phyloP scores from a whole-genome alignment of 352 stramenopile species.

The Phytophthora ohioensis region DNA sequence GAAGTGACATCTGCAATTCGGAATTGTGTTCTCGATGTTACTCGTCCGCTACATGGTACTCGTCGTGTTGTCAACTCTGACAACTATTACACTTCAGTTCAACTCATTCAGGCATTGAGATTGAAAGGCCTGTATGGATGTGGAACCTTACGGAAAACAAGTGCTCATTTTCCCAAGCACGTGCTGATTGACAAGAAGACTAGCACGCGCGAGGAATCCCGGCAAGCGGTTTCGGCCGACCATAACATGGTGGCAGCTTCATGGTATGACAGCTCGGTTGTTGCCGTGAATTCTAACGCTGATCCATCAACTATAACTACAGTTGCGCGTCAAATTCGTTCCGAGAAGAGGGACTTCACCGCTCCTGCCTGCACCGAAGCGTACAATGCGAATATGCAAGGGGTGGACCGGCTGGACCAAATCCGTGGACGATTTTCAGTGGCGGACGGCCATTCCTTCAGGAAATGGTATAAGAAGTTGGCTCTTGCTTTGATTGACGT shows the following conservation, averaged over 20 bases:
- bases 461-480: slow-evolving; percentile 48
- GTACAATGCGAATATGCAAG: slow-evolving; percentile 50
- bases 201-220: slow-evolving; percentile 4
- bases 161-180: slow-evolving; percentile 32
- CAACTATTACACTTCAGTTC: slow-evolving; percentile 48
- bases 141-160: slow-evolving; percentile 26
- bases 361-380: slow-evolving; percentile 30
- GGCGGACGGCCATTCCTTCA: slow-evolving; percentile 40
- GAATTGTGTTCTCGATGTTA: no score
- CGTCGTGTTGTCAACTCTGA: slow-evolving; percentile 40
- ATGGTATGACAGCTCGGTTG: slow-evolving; percentile 34
- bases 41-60: background rate
- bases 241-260: slow-evolving; percentile 29
- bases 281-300: slow-evolving; percentile 28
- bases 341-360: slow-evolving; percentile 17
- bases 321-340: slow-evolving; percentile 19
- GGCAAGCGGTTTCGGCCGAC: slow-evolving; percentile 23
- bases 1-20: no score
- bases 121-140: slow-evolving; percentile 28
- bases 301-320: slow-evolving; percentile 29
- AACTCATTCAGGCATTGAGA: slow-evolving; percentile 28
- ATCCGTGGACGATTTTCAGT: slow-evolving; percentile 37
- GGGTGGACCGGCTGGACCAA: slow-evolving; percentile 39
- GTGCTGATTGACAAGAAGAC: slow-evolving; percentile 26
- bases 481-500: slow-evolving; percentile 36